A percentile compares a stretch with the other conserved stretches of the same genome.
These are phyloP conservation scores for Boletellus ananas DNA, from an alignment of 768 basidiomycete genomes.

Conservation along the genomic window DNA sequence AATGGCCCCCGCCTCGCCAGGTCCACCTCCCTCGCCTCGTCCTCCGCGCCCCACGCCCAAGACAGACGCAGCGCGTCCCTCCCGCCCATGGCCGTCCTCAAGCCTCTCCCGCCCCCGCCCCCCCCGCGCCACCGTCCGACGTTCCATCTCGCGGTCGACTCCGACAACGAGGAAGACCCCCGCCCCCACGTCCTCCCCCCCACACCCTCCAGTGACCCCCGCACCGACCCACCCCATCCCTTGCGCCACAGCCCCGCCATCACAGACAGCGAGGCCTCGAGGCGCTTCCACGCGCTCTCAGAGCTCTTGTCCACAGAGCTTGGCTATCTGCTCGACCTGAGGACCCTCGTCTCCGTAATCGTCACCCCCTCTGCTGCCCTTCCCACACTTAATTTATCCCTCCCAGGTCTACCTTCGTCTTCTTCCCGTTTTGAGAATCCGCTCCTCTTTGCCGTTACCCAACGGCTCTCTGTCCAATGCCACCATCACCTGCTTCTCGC, in stretches of 20 bases:
- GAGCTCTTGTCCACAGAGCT: conserved; percentile 86
- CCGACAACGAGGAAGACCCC: conserved; percentile 19
- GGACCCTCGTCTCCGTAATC: conserved; percentile 69
- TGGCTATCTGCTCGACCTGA: conserved; percentile 76
- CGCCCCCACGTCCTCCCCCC: not conserved
- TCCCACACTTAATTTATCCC: not conserved
- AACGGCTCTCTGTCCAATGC: conserved; percentile 26
- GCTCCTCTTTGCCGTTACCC: conserved; percentile 15
- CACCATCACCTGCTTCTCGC: conserved; percentile 30
- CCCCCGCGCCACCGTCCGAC: not conserved
- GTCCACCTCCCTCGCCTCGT: conserved; percentile 24
- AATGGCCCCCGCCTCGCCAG: conserved; percentile 3
- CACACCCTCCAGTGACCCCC: no score
- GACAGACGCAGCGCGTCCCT: conserved; percentile 40
- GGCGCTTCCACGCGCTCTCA: conserved; percentile 70
- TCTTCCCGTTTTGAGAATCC: conserved; percentile 45
- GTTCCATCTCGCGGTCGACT: conserved; percentile 19
- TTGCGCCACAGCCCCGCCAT: not conserved
- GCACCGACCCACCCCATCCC: not conserved
- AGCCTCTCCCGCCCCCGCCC: not conserved
- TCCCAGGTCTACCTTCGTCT: conserved; percentile 62
- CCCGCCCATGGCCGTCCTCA: conserved; percentile 30
- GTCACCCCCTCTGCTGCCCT: conserved; percentile 1
- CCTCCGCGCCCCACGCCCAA: no score
- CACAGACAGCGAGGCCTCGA: conserved; percentile 34